Evolutionary conservation across 345 rosid genomes (phyloP).

Genomic region (Brassica cretica): DNA sequence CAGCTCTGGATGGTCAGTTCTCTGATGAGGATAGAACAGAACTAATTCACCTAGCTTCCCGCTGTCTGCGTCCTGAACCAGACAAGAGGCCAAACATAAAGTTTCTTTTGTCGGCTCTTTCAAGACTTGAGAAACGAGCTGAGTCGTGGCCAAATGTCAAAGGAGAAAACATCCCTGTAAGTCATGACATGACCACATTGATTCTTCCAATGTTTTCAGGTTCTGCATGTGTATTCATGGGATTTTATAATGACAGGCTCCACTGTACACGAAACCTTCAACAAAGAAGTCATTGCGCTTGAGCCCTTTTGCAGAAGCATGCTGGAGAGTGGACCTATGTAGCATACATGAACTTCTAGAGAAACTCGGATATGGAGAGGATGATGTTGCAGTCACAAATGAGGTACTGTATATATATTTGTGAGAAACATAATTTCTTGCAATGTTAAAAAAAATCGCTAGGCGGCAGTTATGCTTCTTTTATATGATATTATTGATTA

Average conservation of each 20-base stretch:
- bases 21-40: constrained; percentile 97
- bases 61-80: constrained; percentile 89
- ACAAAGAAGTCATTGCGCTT: constrained; percentile 49
- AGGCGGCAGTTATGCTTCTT: too few species aligned
- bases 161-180: constrained; percentile 34
- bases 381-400: constrained; percentile 81
- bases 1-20: constrained; percentile 92
- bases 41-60: constrained; percentile 79
- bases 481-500: too few species aligned
- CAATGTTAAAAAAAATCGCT: too few species aligned
- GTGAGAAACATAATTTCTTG: background rate
- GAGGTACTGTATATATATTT: constrained; percentile 52
- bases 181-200: constrained; percentile 8
- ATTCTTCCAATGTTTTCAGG: background rate
- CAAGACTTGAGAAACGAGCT: constrained; percentile 79
- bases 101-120: constrained; percentile 73
- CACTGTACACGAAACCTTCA: constrained; percentile 40
- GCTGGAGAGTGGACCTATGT: constrained; percentile 80
- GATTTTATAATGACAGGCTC: constrained; percentile 53
- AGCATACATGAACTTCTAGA: constrained; percentile 85
- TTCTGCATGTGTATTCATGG: constrained; percentile 10
- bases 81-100: constrained; percentile 96
- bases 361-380: constrained; percentile 89
- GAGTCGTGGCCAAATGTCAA: constrained; percentile 54
- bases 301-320: constrained; percentile 84